Conservation (phyloP, 2,329 filamentous ascomycete species). For the Microdochium trichocladiopsis region DNA sequence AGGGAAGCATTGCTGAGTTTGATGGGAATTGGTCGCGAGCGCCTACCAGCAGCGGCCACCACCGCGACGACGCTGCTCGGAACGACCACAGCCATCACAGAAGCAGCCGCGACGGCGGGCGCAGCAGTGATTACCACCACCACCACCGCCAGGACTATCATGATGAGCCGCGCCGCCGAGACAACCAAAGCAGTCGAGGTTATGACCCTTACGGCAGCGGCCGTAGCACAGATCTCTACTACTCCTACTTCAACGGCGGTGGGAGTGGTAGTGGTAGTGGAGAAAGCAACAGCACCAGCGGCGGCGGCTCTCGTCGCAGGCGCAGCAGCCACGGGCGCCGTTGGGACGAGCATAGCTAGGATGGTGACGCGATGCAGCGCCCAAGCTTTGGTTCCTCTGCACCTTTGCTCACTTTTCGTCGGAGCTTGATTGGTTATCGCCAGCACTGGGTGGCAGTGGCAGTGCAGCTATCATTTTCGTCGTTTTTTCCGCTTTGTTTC, state of each 20-base stretch:
- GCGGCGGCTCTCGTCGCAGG: not conserved
- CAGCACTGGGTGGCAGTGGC: too few relatives aligned
- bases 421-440: not conserved
- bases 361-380: not conserved
- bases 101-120: not conserved
- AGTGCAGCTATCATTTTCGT: too few relatives aligned
- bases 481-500: not conserved
- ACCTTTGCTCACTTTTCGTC: not conserved
- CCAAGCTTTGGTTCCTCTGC: too few relatives aligned
- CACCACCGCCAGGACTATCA: not conserved
- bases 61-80: too few relatives aligned
- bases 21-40: too few relatives aligned
- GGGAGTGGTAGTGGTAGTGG: not conserved
- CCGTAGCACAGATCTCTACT: too few relatives aligned
- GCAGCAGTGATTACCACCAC: not conserved
- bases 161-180: too few relatives aligned
- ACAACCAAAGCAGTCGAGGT: too few relatives aligned
- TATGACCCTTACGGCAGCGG: too few relatives aligned
- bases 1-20: too few relatives aligned
- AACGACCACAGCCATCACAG: too few relatives aligned
- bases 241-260: not conserved
- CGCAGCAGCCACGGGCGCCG: not conserved
- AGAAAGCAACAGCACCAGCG: not conserved
- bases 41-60: too few relatives aligned
- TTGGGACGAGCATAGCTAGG: not conserved